Evolutionary conservation across 225 moss, liverwort and hornwort species (phyloP).

Genomic region (Sphagnum tenellum): DNA sequence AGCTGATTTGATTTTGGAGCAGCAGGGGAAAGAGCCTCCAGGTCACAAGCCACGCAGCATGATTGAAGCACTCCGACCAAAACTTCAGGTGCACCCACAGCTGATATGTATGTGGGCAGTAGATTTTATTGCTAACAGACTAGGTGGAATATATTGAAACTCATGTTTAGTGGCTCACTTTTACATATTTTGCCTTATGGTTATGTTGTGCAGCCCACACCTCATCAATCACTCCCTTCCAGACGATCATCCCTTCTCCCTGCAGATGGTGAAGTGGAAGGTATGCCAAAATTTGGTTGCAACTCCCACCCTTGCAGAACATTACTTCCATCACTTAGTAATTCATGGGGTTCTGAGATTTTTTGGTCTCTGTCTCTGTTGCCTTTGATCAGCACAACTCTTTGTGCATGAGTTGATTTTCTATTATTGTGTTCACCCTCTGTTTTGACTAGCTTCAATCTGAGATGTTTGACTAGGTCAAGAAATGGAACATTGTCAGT

Average conservation of each 20-base stretch:
- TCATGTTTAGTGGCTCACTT: background rate
- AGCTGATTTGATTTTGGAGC: too few species aligned
- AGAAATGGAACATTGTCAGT: too few species aligned
- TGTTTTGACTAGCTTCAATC: too few species aligned
- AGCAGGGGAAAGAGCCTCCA: slow-evolving; percentile 2
- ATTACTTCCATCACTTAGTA: too few species aligned
- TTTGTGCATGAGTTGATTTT: too few species aligned
- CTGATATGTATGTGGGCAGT: background rate
- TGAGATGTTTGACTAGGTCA: too few species aligned
- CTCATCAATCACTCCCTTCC: slow-evolving; percentile 3
- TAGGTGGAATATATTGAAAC: background rate
- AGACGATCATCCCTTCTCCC: slow-evolving; percentile 8
- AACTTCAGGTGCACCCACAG: background rate
- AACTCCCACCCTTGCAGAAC: too few species aligned
- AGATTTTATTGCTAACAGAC: background rate
- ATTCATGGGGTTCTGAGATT: too few species aligned
- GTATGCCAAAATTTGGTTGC: too few species aligned
- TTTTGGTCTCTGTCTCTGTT: too few species aligned
- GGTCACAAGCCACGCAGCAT: slow-evolving; percentile 7
- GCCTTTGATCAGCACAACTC: too few species aligned
- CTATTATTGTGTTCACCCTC: too few species aligned
- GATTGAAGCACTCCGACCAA: slow-evolving; percentile 4
- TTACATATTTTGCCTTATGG: background rate
- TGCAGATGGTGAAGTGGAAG: slow-evolving; percentile 2
- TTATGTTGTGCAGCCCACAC: slow-evolving; percentile 6